Conservation (phyloP, 2,329 filamentous ascomycete species). For the Epichloe gansuensis region DNA sequence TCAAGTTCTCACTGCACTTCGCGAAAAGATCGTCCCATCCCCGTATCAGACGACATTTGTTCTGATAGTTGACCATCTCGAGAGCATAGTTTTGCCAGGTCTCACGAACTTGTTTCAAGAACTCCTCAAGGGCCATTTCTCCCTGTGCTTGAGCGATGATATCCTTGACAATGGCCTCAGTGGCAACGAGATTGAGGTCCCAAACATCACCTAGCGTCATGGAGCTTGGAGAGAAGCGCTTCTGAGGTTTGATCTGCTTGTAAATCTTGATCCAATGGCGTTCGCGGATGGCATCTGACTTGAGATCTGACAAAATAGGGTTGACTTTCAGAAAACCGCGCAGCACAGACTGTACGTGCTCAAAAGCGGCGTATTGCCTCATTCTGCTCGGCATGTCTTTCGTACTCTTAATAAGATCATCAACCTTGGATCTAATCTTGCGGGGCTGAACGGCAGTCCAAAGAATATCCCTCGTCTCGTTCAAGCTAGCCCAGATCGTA, state of each 20-base stretch:
- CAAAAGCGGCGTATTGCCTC: constrained; percentile 99
- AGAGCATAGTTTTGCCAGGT: constrained; percentile 93
- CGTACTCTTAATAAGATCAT: constrained; percentile 90
- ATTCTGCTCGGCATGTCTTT: constrained; percentile 99
- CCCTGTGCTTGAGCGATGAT: constrained; percentile 94
- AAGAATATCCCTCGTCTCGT: constrained; percentile 79
- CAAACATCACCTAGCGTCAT: constrained; percentile 98
- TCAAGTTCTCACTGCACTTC: constrained; percentile 95
- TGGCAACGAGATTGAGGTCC: constrained; percentile 84
- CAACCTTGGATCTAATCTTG: constrained; percentile 80
- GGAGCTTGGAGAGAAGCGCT: constrained; percentile 84
- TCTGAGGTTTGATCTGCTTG: constrained; percentile 84
- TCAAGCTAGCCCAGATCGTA: constrained; percentile 92
- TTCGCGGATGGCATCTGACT: constrained; percentile 91
- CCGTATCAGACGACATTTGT: constrained; percentile 91
- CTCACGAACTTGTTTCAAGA: constrained; percentile 89
- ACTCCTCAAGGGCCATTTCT: constrained; percentile 97
- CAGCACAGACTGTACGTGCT: constrained; percentile 88
- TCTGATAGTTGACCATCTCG: constrained; percentile 93
- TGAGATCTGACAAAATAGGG: constrained; percentile 72
- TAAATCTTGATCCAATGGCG: constrained; percentile 97
- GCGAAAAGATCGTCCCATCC: constrained; percentile 98
- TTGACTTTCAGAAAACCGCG: constrained; percentile 87
- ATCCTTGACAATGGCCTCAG: constrained; percentile 76
- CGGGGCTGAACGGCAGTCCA: constrained; percentile 95